Conservation (phyloP, 139 green algal species). For the Raphidocelis subcapitata region DNA sequence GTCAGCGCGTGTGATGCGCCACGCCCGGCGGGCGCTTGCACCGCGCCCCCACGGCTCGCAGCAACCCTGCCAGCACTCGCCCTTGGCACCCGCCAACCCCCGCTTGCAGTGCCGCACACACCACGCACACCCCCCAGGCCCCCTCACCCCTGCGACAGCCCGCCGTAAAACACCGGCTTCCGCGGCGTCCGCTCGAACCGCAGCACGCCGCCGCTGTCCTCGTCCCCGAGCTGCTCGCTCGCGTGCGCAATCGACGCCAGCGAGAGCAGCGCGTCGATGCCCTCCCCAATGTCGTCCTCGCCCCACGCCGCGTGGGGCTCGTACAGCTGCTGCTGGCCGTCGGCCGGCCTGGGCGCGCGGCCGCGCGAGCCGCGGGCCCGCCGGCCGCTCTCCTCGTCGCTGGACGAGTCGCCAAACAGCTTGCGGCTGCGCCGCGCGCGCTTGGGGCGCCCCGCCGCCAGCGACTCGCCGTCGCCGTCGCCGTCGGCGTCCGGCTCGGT, state of each 20-base stretch:
- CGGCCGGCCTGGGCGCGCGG: too few relatives aligned
- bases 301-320: not conserved
- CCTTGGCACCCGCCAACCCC: too few relatives aligned
- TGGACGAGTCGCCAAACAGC: constrained; percentile 3
- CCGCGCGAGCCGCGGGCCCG: too few relatives aligned
- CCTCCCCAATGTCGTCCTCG: constrained; percentile 51
- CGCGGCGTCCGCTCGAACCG: not conserved
- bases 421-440: constrained; percentile 13
- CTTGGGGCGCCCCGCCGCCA: constrained; percentile 7
- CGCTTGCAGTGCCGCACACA: too few relatives aligned
- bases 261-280: constrained; percentile 68
- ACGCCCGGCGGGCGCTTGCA: too few relatives aligned
- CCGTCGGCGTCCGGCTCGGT: not conserved
- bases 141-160: constrained; percentile 2
- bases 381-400: not conserved
- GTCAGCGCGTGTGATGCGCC: not conserved
- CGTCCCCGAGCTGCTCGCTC: constrained; percentile 4
- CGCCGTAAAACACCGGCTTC: not conserved
- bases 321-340: constrained; percentile 6
- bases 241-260: constrained; percentile 54
- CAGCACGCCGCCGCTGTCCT: not conserved
- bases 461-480: not conserved
- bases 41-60: too few relatives aligned
- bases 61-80: too few relatives aligned
- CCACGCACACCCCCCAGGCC: too few relatives aligned